A percentile compares a stretch with the other conserved stretches of the same genome.
These are phyloP conservation scores for Perkinsus olseni DNA, from an alignment of 169 alveolate species.

Conservation along the genomic window DNA sequence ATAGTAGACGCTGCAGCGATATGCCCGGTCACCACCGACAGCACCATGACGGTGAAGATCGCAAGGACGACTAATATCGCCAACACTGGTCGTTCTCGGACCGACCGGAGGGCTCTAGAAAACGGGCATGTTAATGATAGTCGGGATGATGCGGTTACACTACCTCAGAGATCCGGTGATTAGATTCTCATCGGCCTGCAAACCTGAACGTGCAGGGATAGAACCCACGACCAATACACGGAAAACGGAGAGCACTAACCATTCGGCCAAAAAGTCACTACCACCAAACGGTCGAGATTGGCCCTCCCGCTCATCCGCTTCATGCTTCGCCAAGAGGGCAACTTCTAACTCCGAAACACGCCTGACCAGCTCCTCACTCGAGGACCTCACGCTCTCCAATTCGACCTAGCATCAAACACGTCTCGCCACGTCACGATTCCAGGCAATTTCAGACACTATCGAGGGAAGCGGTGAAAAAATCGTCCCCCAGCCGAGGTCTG, in stretches of 20 bases:
- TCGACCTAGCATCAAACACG: background rate
- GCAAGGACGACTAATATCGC: background rate
- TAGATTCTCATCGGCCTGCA: background rate
- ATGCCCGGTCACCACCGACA: background rate
- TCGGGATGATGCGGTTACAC: background rate
- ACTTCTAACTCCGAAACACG: background rate
- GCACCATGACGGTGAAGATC: background rate
- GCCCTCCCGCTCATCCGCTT: background rate
- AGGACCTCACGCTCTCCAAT: background rate
- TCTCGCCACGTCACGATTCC: background rate
- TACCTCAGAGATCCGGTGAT: background rate
- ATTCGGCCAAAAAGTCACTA: background rate
- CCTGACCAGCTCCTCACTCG: background rate
- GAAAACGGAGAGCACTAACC: background rate
- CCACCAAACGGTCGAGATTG: background rate
- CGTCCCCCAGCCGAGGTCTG: no score
- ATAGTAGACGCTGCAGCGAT: background rate
- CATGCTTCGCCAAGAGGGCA: background rate
- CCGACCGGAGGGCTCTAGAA: background rate
- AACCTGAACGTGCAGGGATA: background rate
- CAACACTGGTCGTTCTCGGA: background rate
- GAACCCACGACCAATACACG: background rate
- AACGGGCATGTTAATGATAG: background rate
- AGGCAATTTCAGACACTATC: background rate
- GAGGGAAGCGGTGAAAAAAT: background rate